A percentile compares a stretch with the other conserved stretches of the same genome.
Evolutionary conservation across 768 basidiomycete genomes (phyloP).

Genomic region (Kwoniella mangroviensis): DNA sequence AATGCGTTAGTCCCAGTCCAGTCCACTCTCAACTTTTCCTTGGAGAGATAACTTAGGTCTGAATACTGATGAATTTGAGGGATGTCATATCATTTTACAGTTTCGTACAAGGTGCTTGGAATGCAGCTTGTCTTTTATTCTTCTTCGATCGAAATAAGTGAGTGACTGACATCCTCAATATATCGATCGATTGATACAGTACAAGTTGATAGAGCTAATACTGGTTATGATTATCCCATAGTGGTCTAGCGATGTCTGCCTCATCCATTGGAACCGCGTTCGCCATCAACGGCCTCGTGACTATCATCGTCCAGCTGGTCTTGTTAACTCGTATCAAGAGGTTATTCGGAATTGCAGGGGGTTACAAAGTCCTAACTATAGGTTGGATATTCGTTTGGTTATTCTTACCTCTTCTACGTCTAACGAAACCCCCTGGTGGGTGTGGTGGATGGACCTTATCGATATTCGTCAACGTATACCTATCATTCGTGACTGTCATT

Average conservation of each 20-base stretch:
- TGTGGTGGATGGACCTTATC: constrained; percentile 40
- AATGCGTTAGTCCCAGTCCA: constrained; percentile 40
- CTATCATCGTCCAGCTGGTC: constrained; percentile 51
- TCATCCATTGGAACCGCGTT: constrained; percentile 52
- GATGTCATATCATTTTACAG: constrained; percentile 28
- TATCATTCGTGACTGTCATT: constrained; percentile 49
- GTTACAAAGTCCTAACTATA: constrained; percentile 51
- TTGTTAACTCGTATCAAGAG: constrained; percentile 48
- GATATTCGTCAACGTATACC: constrained; percentile 45
- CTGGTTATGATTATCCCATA: constrained; percentile 17
- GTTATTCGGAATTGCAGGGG: constrained; percentile 41
- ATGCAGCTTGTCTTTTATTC: constrained; percentile 52
- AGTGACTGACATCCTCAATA: constrained; percentile 17
- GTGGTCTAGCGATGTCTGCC: constrained; percentile 54
- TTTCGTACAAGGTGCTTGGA: constrained; percentile 53
- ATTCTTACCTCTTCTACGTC: constrained; percentile 46
- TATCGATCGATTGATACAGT: neutral
- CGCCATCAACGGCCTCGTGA: constrained; percentile 53
- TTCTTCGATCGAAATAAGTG: constrained; percentile 55
- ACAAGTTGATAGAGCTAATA: neutral
- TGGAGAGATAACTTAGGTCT: neutral
- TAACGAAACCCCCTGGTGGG: constrained; percentile 11
- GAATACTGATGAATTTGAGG: neutral
- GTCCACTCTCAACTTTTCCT: too few species aligned
- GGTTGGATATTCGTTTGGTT: constrained; percentile 52